A percentile compares a stretch with the other conserved stretches of the same genome.
Conservation (phyloP, 2,329 filamentous ascomycete species). For the Claviceps capensis region DNA sequence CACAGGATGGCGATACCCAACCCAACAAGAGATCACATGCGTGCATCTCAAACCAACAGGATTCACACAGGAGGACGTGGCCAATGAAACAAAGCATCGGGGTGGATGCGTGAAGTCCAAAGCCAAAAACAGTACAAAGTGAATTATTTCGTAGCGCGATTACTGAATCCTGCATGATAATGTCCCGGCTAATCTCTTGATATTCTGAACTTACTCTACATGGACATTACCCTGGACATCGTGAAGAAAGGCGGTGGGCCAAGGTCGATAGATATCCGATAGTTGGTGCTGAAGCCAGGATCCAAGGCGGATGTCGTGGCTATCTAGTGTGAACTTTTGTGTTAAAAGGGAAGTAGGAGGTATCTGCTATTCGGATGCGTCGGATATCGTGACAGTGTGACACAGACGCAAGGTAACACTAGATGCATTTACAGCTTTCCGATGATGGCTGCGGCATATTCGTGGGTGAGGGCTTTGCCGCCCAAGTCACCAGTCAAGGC, state of each 20-base stretch:
- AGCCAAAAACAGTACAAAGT: neutral
- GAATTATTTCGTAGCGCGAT: conserved; percentile 15
- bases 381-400: neutral
- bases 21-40: no score
- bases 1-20: no score
- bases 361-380: conserved; percentile 1
- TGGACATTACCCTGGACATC: conserved; percentile 13
- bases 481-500: conserved; percentile 89
- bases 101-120: neutral
- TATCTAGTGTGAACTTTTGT: neutral
- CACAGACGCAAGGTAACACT: neutral
- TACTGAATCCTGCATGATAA: conserved; percentile 13
- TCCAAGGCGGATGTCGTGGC: neutral
- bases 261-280: conserved; percentile 1
- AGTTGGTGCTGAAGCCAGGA: neutral
- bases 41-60: no score
- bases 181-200: conserved; percentile 9
- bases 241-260: conserved; percentile 4
- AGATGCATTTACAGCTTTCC: conserved; percentile 38
- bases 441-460: conserved; percentile 92
- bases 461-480: conserved; percentile 87
- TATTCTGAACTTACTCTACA: conserved; percentile 19
- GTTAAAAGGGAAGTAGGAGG: neutral
- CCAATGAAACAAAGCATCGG: neutral
- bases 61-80: neutral